These are phyloP conservation scores for Penicillium glabrum DNA, from an alignment of 2,329 filamentous ascomycete species.

Conservation along the genomic window DNA sequence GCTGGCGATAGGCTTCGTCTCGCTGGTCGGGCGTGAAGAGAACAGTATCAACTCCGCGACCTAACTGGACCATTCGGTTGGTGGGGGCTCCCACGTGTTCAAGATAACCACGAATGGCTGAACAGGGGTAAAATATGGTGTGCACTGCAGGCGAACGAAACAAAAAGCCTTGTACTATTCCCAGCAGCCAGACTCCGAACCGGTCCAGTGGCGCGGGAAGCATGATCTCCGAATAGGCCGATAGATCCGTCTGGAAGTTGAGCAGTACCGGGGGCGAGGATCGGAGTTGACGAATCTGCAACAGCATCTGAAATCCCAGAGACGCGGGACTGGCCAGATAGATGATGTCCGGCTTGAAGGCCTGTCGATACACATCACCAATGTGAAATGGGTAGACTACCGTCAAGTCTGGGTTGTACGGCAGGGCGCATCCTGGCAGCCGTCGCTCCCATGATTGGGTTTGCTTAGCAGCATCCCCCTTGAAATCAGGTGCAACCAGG, in stretches of 20 bases:
- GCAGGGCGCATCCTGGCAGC: conserved; percentile 64
- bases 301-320: conserved; percentile 68
- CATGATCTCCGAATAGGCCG: conserved; percentile 68
- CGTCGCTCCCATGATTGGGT: conserved; percentile 54
- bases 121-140: conserved; percentile 69
- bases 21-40: conserved; percentile 59
- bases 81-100: conserved; percentile 56
- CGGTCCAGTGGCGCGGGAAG: conserved; percentile 63
- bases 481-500: conserved; percentile 62
- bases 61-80: conserved; percentile 60
- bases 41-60: conserved; percentile 64
- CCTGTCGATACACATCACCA: conserved; percentile 59
- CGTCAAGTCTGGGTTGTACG: conserved; percentile 70
- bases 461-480: conserved; percentile 46
- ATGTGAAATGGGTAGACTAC: conserved; percentile 69
- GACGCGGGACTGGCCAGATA: conserved; percentile 70
- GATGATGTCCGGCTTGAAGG: conserved; percentile 67
- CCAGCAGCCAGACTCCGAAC: conserved; percentile 63
- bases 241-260: conserved; percentile 72
- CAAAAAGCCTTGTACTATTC: conserved; percentile 64
- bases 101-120: conserved; percentile 63
- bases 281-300: conserved; percentile 64
- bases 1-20: conserved; percentile 52
- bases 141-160: conserved; percentile 63
- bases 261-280: conserved; percentile 60